Percentiles rank a stretch among this genome's conserved stretches.
These are phyloP conservation scores for Lagerstroemia speciosa DNA, from an alignment of 345 rosid species.

Conservation along the genomic window DNA sequence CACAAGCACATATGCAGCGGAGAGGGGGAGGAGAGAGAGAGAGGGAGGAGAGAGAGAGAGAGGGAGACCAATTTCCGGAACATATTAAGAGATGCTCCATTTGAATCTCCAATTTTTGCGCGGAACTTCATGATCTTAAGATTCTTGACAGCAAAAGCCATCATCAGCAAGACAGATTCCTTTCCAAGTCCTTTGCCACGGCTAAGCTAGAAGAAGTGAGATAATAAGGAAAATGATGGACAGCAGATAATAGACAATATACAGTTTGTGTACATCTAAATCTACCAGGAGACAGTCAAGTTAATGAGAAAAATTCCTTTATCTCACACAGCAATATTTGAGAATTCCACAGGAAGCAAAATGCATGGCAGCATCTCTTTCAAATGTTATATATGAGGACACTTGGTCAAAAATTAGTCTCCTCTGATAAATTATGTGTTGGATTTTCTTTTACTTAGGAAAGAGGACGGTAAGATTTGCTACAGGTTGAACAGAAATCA, in stretches of 20 bases:
- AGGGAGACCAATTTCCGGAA: constrained; percentile 64
- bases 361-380: background rate
- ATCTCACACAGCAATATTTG: background rate
- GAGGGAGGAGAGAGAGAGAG: constrained; percentile 19
- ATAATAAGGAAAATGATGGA: constrained; percentile 12
- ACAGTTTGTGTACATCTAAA: background rate
- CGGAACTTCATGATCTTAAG: constrained; percentile 54
- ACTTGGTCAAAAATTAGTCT: background rate
- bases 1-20: background rate
- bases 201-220: constrained; percentile 51
- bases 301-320: background rate
- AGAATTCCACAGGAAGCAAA: background rate
- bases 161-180: constrained; percentile 81
- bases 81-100: constrained; percentile 56
- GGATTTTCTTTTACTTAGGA: background rate
- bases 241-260: background rate
- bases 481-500: background rate
- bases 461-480: background rate
- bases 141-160: constrained; percentile 63
- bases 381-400: background rate
- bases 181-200: constrained; percentile 91
- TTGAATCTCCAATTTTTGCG: constrained; percentile 79
- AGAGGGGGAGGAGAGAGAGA: constrained; percentile 10
- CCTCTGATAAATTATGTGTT: background rate
- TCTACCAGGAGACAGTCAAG: background rate